These are phyloP conservation scores for Stagonosporopsis chrysanthemi DNA, from an alignment of 2,329 filamentous ascomycete species.

Conservation along the genomic window DNA sequence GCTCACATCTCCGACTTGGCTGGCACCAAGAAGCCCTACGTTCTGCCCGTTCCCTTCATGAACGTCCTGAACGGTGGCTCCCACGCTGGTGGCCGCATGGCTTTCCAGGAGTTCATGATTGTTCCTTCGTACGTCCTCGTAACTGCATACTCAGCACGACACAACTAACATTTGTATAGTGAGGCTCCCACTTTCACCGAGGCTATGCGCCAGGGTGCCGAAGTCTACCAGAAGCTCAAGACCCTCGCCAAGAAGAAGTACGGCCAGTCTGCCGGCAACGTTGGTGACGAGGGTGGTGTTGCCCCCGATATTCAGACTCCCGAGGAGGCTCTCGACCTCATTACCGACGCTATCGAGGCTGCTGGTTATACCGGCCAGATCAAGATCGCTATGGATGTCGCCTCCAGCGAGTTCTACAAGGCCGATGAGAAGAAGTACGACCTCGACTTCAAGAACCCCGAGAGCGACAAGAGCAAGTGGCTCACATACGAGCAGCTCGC, in stretches of 20 bases:
- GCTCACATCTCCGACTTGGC: constrained; percentile 64
- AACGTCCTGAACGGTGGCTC: constrained; percentile 75
- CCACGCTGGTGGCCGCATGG: constrained; percentile 90
- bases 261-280: constrained; percentile 97
- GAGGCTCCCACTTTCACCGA: constrained; percentile 90
- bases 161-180: constrained; percentile 52
- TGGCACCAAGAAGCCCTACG: constrained; percentile 61
- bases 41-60: constrained; percentile 63
- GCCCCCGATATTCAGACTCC: constrained; percentile 98
- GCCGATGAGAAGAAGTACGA: constrained; percentile 97
- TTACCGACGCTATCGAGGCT: constrained; percentile 91
- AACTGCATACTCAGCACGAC: constrained; percentile 12
- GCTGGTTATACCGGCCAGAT: constrained; percentile 96
- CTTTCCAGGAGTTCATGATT: constrained; percentile 67
- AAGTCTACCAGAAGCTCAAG: constrained; percentile 99
- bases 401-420: constrained; percentile 99
- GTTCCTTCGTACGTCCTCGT: constrained; percentile 54
- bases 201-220: constrained; percentile 93
- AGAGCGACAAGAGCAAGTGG: constrained; percentile 96
- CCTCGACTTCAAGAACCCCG: constrained; percentile 99
- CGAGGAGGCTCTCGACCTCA: constrained; percentile 95
- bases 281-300: constrained; percentile 99
- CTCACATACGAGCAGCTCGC: constrained; percentile 98
- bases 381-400: constrained; percentile 99
- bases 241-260: constrained; percentile 98